Evolutionary conservation across 805 yeast species (phyloP).

Genomic region (Candida golubevii): DNA sequence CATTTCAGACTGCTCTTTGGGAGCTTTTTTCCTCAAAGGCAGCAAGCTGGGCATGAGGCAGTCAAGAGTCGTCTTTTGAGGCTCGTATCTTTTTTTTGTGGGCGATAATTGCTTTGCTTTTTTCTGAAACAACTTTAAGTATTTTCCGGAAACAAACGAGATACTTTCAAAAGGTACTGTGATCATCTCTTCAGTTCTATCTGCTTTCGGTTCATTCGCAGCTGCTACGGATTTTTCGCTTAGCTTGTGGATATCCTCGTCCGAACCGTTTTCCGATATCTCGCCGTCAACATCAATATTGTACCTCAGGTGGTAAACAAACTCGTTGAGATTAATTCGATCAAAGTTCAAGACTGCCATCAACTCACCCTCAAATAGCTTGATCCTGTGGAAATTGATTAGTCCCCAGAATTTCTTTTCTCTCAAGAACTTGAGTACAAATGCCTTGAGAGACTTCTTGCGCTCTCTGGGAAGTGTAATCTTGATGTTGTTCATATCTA

Average conservation of each 20-base stretch:
- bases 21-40: not conserved
- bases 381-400: constrained; percentile 12
- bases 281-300: constrained; percentile 4
- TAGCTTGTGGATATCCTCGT: too few species aligned
- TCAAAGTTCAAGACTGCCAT: constrained; percentile 16
- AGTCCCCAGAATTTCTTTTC: constrained; percentile 7
- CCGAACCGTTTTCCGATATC: not conserved
- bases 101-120: constrained; percentile 13
- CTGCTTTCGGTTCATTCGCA: too few species aligned
- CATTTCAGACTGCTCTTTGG: not conserved
- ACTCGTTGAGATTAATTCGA: constrained; percentile 12
- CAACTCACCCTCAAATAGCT: constrained; percentile 6
- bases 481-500: not conserved
- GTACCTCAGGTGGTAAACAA: constrained; percentile 9
- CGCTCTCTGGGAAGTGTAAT: constrained; percentile 16
- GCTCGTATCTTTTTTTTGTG: constrained; percentile 14
- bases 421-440: constrained; percentile 12
- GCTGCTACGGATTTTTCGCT: too few species aligned
- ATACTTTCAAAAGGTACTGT: constrained; percentile 20
- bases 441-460: constrained; percentile 13
- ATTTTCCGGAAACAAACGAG: constrained; percentile 11
- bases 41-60: constrained; percentile 3
- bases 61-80: constrained; percentile 28
- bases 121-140: constrained; percentile 13
- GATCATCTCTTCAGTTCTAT: too few species aligned